Percentiles rank a stretch among this genome's conserved stretches.
These are phyloP conservation scores for Thraustochytrium sp. DNA, from an alignment of 352 stramenopile species.

Conservation along the genomic window DNA sequence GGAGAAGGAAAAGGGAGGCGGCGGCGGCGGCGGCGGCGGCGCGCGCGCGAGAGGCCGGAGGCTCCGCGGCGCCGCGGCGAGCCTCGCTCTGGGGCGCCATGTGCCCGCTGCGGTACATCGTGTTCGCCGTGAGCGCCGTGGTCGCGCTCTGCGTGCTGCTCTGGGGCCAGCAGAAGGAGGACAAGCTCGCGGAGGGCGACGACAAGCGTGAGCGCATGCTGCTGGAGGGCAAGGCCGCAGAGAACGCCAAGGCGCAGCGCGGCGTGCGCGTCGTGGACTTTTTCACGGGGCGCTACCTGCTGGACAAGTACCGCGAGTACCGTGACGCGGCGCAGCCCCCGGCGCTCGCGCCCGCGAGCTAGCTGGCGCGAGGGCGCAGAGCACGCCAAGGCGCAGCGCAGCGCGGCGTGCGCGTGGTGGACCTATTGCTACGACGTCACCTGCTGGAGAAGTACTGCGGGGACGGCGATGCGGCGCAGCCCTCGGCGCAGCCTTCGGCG, in stretches of 20 bases:
- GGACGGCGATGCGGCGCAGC: background rate
- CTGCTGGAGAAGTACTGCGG: background rate
- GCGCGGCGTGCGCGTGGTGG: background rate
- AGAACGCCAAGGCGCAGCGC: background rate
- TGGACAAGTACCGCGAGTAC: conserved; percentile 1
- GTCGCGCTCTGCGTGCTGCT: conserved; percentile 27
- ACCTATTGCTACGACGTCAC: conserved; percentile 15
- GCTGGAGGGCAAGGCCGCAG: background rate
- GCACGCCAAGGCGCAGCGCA: background rate
- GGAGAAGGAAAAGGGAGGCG: too few species aligned
- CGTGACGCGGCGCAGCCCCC: background rate
- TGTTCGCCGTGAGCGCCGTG: conserved; percentile 18
- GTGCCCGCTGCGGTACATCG: conserved; percentile 37
- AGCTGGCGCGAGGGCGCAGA: background rate
- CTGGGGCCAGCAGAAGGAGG: background rate
- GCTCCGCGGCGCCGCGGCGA: too few species aligned
- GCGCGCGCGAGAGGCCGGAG: too few species aligned
- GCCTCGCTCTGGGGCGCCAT: background rate
- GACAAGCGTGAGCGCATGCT: background rate
- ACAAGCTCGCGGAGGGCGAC: background rate
- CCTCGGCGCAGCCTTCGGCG: too few species aligned
- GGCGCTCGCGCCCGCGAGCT: too few species aligned
- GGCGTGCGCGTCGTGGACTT: background rate
- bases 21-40: too few species aligned
- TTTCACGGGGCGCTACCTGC: conserved; percentile 20